Percentiles rank a stretch among this genome's conserved stretches.
phyloP scores from a whole-genome alignment of 1,284 basidiomycete species.

The Polyporus tsugae region DNA sequence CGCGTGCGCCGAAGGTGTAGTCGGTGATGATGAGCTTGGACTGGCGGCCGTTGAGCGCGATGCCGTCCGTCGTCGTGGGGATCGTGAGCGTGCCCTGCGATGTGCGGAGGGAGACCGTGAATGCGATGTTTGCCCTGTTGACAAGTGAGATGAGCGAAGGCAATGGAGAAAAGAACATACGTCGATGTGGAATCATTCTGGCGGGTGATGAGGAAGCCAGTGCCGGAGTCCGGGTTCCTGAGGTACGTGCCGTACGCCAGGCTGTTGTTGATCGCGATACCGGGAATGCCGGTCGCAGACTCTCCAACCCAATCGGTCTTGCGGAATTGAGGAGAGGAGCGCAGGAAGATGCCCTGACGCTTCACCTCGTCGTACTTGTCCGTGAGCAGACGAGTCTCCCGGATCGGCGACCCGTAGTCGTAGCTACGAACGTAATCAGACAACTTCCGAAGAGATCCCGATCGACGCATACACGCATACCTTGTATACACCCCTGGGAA shows the following conservation, averaged over 20 bases:
- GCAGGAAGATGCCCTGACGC: constrained; percentile 76
- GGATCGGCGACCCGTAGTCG: constrained; percentile 73
- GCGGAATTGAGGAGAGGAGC: constrained; percentile 77
- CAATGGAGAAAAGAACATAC: constrained; percentile 48
- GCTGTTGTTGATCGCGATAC: constrained; percentile 56
- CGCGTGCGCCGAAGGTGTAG: constrained; percentile 69
- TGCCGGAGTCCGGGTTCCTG: constrained; percentile 68
- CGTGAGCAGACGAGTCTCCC: constrained; percentile 71
- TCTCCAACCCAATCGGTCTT: constrained; percentile 82
- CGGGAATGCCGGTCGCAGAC: constrained; percentile 54
- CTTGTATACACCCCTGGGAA: constrained; percentile 69
- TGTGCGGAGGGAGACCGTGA: constrained; percentile 65
- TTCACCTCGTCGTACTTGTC: constrained; percentile 80
- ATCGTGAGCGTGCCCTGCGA: constrained; percentile 58
- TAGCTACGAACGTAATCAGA: constrained; percentile 45
- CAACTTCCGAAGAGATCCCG: not conserved
- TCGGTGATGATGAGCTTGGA: constrained; percentile 78
- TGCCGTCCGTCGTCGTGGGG: constrained; percentile 57
- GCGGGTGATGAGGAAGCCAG: constrained; percentile 76
- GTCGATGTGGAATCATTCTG: constrained; percentile 72
- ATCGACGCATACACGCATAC: constrained; percentile 29
- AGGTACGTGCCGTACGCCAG: constrained; percentile 68
- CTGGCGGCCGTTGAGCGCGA: constrained; percentile 73
- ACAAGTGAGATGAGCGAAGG: too few species aligned
- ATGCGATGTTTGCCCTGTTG: constrained; percentile 54